Evolutionary conservation across 108 stramenopile species (phyloP).

Genomic region (Nannochloropsis oceanica): DNA sequence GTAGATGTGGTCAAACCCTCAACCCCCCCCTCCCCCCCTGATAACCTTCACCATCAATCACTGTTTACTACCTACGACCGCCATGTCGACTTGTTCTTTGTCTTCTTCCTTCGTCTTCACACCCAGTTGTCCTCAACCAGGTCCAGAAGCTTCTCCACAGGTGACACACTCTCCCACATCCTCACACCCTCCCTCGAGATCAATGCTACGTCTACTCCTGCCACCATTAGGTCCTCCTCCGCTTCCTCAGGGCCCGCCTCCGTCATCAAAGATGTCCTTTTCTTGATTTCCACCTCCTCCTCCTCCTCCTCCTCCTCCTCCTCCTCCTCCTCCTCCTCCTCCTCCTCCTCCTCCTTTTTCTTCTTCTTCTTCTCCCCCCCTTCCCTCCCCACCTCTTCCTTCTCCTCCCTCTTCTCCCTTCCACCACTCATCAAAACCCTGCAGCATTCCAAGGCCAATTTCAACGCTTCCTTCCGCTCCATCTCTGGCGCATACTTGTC

Average conservation of each 20-base stretch:
- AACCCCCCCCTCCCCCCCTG: too few species aligned
- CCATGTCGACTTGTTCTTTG: too few species aligned
- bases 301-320: not conserved
- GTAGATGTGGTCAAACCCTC: too few species aligned
- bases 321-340: not conserved
- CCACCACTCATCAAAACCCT: not conserved
- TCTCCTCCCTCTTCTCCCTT: not conserved
- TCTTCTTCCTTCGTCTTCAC: too few species aligned
- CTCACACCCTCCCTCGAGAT: not conserved
- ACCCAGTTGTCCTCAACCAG: not conserved
- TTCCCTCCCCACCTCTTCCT: not conserved
- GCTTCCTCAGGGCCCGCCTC: not conserved
- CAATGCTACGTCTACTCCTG: not conserved
- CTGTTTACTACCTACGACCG: too few species aligned
- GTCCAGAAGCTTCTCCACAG: not conserved
- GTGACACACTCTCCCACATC: not conserved
- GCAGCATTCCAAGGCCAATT: not conserved
- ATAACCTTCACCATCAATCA: too few species aligned
- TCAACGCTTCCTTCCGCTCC: not conserved
- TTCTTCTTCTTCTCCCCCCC: not conserved
- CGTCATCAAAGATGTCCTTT: not conserved
- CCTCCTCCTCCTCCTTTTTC: not conserved
- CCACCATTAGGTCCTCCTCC: not conserved
- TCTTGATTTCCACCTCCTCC: not conserved
- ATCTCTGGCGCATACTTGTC: not conserved